Evolutionary conservation across 441 rosid genomes (phyloP).

Genomic region (Aleurites moluccanus): DNA sequence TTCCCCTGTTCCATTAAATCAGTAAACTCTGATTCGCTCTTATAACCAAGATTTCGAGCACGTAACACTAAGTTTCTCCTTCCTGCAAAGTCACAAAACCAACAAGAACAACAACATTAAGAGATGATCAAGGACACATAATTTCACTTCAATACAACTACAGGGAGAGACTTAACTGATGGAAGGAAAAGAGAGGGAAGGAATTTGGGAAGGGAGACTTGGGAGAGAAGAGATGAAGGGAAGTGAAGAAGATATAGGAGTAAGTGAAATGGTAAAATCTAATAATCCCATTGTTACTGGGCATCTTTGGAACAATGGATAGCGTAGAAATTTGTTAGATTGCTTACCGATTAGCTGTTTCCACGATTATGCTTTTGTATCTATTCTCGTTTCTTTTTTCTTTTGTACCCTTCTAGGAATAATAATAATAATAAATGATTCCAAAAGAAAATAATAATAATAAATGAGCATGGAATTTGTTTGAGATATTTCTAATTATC

Average conservation of each 20-base stretch:
- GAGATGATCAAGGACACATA: background rate
- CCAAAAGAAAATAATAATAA: too few relatives aligned
- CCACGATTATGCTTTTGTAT: too few relatives aligned
- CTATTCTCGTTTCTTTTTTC: background rate
- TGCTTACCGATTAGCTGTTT: too few relatives aligned
- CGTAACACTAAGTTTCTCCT: conserved; percentile 22
- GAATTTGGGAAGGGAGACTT: background rate
- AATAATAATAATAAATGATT: too few relatives aligned
- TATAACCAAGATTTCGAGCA: conserved; percentile 28
- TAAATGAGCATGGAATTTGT: too few relatives aligned
- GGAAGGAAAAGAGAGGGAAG: conserved; percentile 12
- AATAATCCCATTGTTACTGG: conserved; percentile 18
- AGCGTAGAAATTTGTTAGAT: background rate
- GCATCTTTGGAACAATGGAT: background rate
- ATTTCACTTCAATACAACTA: background rate
- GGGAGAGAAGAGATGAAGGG: background rate
- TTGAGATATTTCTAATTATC: too few relatives aligned
- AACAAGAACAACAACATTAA: background rate
- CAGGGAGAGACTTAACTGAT: conserved; percentile 16
- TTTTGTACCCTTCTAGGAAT: background rate
- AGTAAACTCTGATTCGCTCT: conserved; percentile 34
- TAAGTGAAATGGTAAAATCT: conserved; percentile 8
- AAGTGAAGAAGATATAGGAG: background rate
- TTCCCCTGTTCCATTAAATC: conserved; percentile 47
- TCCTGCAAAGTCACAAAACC: conserved; percentile 23